Evolutionary conservation across 176 grass and related monocot species (phyloP).

Genomic region (Puya raimondii): DNA sequence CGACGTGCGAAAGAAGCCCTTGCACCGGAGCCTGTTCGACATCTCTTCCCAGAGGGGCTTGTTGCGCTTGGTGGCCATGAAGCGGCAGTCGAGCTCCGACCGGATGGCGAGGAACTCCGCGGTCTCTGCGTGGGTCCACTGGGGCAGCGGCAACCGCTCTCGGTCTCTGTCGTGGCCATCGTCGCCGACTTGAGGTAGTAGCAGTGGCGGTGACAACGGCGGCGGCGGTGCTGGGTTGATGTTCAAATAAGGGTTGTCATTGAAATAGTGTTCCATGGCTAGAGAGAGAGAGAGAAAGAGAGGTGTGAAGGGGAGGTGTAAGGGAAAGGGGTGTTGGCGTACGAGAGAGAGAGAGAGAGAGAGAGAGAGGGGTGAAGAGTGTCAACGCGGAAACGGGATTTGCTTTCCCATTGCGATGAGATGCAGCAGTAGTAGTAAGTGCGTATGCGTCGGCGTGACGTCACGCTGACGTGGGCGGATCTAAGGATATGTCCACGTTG

Average conservation of each 20-base stretch:
- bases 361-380: slow-evolving; percentile 20
- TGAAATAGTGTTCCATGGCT: slow-evolving; percentile 65
- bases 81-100: slow-evolving; percentile 61
- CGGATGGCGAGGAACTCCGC: slow-evolving; percentile 65
- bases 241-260: slow-evolving; percentile 46
- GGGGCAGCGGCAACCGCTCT: slow-evolving; percentile 72
- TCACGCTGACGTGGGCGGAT: slow-evolving; percentile 39
- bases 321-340: not conserved
- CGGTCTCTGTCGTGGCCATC: slow-evolving; percentile 25
- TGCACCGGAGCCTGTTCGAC: slow-evolving; percentile 39
- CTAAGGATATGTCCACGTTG: not conserved
- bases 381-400: slow-evolving; percentile 86
- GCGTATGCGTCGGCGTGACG: slow-evolving; percentile 33
- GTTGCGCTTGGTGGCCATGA: slow-evolving; percentile 94
- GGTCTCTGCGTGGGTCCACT: slow-evolving; percentile 84
- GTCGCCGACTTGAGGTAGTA: not conserved
- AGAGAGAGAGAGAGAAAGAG: not conserved
- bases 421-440: not conserved
- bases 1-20: slow-evolving; percentile 63
- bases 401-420: slow-evolving; percentile 61
- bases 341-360: not conserved
- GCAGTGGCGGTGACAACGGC: not conserved
- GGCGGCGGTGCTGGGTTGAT: slow-evolving; percentile 29
- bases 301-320: slow-evolving; percentile 4
- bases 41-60: slow-evolving; percentile 89